phyloP scores from a whole-genome alignment of 2,329 filamentous ascomycete species.

The Pseudogymnoascus sp. region DNA sequence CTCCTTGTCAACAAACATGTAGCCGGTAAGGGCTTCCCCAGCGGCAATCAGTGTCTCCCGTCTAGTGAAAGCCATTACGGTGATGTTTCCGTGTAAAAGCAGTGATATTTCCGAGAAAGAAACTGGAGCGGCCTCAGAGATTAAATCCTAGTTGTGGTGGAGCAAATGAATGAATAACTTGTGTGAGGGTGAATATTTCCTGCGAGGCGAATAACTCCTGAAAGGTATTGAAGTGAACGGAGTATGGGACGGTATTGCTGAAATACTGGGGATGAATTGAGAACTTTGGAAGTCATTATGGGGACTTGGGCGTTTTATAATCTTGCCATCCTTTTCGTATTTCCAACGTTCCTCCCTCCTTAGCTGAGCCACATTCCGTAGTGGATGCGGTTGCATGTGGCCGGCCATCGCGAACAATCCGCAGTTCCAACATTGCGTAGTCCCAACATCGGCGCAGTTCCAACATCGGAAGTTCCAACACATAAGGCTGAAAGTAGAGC shows the following conservation, averaged over 20 bases:
- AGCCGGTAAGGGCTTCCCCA: background rate
- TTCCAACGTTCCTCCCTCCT: background rate
- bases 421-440: background rate
- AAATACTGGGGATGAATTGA: background rate
- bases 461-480: background rate
- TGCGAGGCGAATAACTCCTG: background rate
- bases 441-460: background rate
- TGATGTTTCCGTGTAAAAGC: background rate
- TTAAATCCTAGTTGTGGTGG: background rate
- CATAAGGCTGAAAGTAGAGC: background rate
- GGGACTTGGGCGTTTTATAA: background rate
- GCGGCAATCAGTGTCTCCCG: background rate
- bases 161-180: background rate
- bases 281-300: background rate
- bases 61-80: background rate
- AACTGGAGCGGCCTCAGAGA: background rate
- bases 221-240: background rate
- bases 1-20: background rate
- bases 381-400: background rate
- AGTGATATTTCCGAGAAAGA: background rate
- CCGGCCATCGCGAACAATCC: background rate
- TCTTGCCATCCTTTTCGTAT: background rate
- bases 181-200: background rate
- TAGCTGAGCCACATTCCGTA: background rate
- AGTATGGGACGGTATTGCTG: background rate